Evolutionary conservation across 305 asterid species (phyloP), one percentile per base, ranked within the genome.

Genomic region (Ajuga reptans): DNA sequence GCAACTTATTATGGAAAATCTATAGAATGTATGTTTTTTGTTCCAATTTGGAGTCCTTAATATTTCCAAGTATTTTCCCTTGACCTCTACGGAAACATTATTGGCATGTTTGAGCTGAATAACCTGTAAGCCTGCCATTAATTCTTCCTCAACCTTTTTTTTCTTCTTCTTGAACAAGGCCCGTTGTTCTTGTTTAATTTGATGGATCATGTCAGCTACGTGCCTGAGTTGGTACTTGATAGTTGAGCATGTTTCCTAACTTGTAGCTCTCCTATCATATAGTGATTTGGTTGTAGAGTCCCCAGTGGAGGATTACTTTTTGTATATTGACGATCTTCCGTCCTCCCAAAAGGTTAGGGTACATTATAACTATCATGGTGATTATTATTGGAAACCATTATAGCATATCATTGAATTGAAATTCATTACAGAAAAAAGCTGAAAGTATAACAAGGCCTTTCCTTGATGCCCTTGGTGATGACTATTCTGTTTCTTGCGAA

Each of bases 81-180:
- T 33, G 95, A 93, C 72, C 72, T 93, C 66, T 93, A 90, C 77
- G 99, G 96, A 39, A 86, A 93, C 73, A 90, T 90, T 24, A 90
- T 93, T 74, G 97, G 97, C 80, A 89, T 93, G 99, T 90, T 93
- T 78, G 97, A 93, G 85, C 85, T 87, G 78, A 93, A 93, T 81
- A 93, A 93, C 82, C 96, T 93, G 98, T 93, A 84, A 88, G 96
- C 82, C 72, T 62, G 1, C 52, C 50, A n/a, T n/a, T 29, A 42
- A 10, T 58, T 16, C 16, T 14, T 58, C 16, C 37, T 58, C 1
- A 5, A 6, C 7, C 7, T 36, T 0, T 36, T 6, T 6, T 36
- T 36, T 45, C 17, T 3, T n/a, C 12, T n/a, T 12, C 3, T 15
- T 46, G 52, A 6, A n/a, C 7, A 1, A 46, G 52, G 11, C 46